Conservation (phyloP, 352 stramenopile species). For the Pythium folliculosum region DNA sequence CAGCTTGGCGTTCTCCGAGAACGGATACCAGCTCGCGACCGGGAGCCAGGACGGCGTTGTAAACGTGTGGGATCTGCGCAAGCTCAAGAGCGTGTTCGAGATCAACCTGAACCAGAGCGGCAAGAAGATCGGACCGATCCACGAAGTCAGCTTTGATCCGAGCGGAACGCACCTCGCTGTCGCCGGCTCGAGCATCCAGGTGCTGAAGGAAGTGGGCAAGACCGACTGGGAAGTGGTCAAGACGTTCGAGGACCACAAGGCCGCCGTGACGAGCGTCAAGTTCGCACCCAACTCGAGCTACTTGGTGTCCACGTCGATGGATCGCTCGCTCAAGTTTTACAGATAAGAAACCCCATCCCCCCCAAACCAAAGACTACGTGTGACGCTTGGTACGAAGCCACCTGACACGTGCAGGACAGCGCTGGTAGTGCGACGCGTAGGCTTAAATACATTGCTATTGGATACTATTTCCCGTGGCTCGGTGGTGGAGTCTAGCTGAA, state of each 20-base stretch:
- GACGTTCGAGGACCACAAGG: conserved; percentile 71
- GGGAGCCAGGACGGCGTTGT: conserved; percentile 78
- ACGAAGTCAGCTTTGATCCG: conserved; percentile 61
- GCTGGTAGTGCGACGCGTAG: background rate
- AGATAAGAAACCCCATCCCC: conserved; percentile 35
- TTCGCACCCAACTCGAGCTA: conserved; percentile 67
- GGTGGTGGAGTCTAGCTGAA: too few species aligned
- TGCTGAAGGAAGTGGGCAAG: conserved; percentile 67
- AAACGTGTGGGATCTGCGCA: conserved; percentile 94
- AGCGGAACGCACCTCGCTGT: conserved; percentile 64
- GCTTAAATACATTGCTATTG: conserved; percentile 26
- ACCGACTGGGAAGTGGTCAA: conserved; percentile 65
- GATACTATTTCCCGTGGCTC: background rate
- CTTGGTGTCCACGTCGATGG: conserved; percentile 70
- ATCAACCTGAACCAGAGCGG: conserved; percentile 45
- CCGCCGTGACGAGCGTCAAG: conserved; percentile 53
- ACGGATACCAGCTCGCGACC: conserved; percentile 94
- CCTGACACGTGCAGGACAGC: too few species aligned
- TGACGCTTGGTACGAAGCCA: too few species aligned
- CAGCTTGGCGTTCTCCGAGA: conserved; percentile 92
- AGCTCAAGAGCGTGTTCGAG: conserved; percentile 79
- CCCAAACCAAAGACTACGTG: too few species aligned
- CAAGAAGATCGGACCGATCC: conserved; percentile 45
- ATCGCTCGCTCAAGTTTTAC: conserved; percentile 79
- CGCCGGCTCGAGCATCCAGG: conserved; percentile 44